Evolutionary conservation across 116 monocot species (phyloP), one percentile per base, ranked within the genome.

Genomic region (Iris pallida): DNA sequence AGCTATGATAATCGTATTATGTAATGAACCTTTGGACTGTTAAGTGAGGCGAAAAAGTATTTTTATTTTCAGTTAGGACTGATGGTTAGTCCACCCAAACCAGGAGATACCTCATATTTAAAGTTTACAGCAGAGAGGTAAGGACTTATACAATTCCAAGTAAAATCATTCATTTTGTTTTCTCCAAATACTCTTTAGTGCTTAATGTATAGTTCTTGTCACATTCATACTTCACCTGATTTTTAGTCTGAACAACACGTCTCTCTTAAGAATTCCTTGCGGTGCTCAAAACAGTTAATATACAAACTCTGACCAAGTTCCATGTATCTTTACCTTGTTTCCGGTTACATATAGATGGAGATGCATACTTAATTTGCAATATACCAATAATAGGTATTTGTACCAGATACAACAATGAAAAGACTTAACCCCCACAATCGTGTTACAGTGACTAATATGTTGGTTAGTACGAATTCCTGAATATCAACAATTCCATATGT

Each of bases 61-160:
- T 56, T 68, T 55, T 57, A 45, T 30, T 72, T 82, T 63, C 83
- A 98, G 97, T 53, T 92, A 65, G 97, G 97, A 16, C 47, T 98
- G 76, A 98, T 98, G 97, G 97, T 98, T 75, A 98, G 90, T 77
- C 97, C 97, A 59, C 97, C 66, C 20, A 85, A 86, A 74, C 97
- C 97, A 58, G 90, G 88, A 57, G 97, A 98, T 82, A 98, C 92
- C 57, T 98, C 97, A 44, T 98, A 98, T 66, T 72, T 80, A 73
- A 92, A 83, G 75, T 98, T 85, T 55, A 43, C 54, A 45, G 17
- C 81, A 40, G 96, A 96, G 73, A 92, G 96, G 96, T 90, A 79
- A 45, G 72, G 47, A 64, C 14, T 40, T 57, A 3, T 20, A 18
- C 51, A 49, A 51, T 13, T 17, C 30, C 8, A 47, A 47, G 51